These are phyloP conservation scores for Dactylonectria macrodidyma DNA, from an alignment of 2,329 filamentous ascomycete species.

Conservation along the genomic window DNA sequence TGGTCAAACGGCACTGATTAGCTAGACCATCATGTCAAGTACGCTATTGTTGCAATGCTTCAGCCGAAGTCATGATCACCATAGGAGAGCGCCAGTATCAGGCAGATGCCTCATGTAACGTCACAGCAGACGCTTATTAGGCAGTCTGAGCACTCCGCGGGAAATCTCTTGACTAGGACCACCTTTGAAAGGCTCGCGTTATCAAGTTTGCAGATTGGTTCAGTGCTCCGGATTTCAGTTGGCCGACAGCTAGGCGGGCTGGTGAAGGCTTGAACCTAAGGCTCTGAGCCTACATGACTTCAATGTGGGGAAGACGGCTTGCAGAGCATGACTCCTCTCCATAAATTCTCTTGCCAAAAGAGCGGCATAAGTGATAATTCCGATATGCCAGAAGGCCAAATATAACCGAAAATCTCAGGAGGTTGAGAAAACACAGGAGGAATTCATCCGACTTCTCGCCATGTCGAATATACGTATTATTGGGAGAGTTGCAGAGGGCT, in stretches of 20 bases:
- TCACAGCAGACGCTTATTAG: constrained; percentile 39
- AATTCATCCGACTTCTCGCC: no score
- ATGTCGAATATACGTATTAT: no score
- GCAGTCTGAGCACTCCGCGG: constrained; percentile 29
- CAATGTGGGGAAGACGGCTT: no score
- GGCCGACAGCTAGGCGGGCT: constrained; percentile 18
- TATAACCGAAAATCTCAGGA: no score
- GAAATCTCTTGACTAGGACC: constrained; percentile 34
- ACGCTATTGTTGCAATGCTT: no score
- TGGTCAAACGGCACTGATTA: not conserved
- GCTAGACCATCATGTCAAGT: no score
- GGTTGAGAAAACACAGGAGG: no score
- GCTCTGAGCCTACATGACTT: constrained; percentile 32
- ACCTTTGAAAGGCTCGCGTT: constrained; percentile 31
- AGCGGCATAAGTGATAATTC: constrained; percentile 25
- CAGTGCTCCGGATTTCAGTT: constrained; percentile 14
- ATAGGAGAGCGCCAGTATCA: constrained; percentile 35
- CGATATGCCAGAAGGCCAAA: constrained; percentile 28
- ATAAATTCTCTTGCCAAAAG: no score
- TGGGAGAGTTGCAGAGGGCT: no score
- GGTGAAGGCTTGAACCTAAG: constrained; percentile 33
- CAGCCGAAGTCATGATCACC: not conserved
- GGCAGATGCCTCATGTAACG: constrained; percentile 43
- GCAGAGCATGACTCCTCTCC: no score
- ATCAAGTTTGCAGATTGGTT: constrained; percentile 29